Conservation (phyloP, 352 stramenopile species). For the Phytopythium sindhum region DNA sequence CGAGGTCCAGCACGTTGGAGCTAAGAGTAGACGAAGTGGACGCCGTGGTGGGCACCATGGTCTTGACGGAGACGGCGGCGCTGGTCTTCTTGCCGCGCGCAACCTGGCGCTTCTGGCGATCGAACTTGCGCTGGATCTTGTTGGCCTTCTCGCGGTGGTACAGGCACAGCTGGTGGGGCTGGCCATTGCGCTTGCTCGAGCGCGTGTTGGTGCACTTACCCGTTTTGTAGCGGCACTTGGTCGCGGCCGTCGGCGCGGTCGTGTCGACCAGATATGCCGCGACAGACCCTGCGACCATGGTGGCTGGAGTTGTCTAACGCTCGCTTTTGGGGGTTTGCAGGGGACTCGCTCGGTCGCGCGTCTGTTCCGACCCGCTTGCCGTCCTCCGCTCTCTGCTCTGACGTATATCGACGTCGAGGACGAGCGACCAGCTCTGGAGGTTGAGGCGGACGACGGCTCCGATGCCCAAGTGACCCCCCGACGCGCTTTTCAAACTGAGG, state of each 20-base stretch:
- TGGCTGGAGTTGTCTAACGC: background rate
- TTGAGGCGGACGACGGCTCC: background rate
- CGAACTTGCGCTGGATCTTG: slow-evolving; percentile 88
- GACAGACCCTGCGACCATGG: slow-evolving; percentile 6
- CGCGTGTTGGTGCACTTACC: slow-evolving; percentile 83
- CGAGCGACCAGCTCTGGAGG: slow-evolving; percentile 3
- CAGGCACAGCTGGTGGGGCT: slow-evolving; percentile 83
- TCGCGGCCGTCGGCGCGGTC: slow-evolving; percentile 10
- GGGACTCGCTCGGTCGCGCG: background rate
- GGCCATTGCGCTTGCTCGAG: slow-evolving; percentile 82
- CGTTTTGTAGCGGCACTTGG: slow-evolving; percentile 84
- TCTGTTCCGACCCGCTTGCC: slow-evolving; percentile 1
- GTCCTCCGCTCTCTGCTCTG: slow-evolving; percentile 2
- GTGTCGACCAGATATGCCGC: slow-evolving; percentile 9
- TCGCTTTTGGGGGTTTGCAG: slow-evolving; percentile 1
- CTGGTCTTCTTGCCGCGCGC: slow-evolving; percentile 48
- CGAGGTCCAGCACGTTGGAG: slow-evolving; percentile 12
- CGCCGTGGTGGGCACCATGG: slow-evolving; percentile 3
- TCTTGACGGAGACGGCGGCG: slow-evolving; percentile 11
- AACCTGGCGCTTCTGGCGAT: slow-evolving; percentile 83
- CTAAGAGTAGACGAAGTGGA: background rate
- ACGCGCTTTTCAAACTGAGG: slow-evolving; percentile 6
- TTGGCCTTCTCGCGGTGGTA: slow-evolving; percentile 89
- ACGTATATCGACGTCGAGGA: slow-evolving; percentile 5
- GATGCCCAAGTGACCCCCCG: slow-evolving; percentile 1